Conservation (phyloP, 208 protist species). For the Wallacemonas sp. region DNA sequence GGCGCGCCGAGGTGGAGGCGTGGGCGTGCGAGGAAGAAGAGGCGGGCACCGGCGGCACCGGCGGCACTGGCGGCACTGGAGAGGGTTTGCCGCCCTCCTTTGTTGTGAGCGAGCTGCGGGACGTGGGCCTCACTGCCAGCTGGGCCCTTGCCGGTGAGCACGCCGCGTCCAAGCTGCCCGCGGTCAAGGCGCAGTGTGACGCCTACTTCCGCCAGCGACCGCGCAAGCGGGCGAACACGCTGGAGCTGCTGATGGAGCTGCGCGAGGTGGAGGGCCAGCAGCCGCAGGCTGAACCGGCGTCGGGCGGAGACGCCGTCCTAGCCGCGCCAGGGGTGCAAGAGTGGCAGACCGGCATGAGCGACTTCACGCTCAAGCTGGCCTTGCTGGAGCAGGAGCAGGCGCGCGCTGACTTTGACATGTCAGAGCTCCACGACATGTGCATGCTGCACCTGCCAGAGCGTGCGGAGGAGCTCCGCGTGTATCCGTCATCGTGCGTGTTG, state of each 20-base stretch:
- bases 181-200: conserved; percentile 44
- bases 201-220: conserved; percentile 51
- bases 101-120: conserved; percentile 40
- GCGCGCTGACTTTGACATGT: conserved; percentile 44
- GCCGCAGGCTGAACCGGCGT: background rate
- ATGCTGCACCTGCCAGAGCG: conserved; percentile 57
- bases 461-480: conserved; percentile 27
- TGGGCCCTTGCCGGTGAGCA: conserved; percentile 66
- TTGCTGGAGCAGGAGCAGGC: conserved; percentile 45
- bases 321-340: conserved; percentile 17
- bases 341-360: conserved; percentile 20
- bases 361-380: conserved; percentile 30
- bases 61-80: background rate
- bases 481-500: conserved; percentile 51
- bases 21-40: conserved; percentile 24
- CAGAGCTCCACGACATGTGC: conserved; percentile 54
- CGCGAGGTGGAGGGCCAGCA: conserved; percentile 1
- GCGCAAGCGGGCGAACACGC: conserved; percentile 47
- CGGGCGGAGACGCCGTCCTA: background rate
- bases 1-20: conserved; percentile 33
- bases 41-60: background rate
- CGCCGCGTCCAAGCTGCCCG: conserved; percentile 31
- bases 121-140: conserved; percentile 62
- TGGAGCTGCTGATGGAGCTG: conserved; percentile 44
- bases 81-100: background rate